Evolutionary conservation across 2,329 filamentous ascomycete genomes (phyloP), one percentile per base, ranked within the genome.

Genomic region (Corynespora cassiicola): DNA sequence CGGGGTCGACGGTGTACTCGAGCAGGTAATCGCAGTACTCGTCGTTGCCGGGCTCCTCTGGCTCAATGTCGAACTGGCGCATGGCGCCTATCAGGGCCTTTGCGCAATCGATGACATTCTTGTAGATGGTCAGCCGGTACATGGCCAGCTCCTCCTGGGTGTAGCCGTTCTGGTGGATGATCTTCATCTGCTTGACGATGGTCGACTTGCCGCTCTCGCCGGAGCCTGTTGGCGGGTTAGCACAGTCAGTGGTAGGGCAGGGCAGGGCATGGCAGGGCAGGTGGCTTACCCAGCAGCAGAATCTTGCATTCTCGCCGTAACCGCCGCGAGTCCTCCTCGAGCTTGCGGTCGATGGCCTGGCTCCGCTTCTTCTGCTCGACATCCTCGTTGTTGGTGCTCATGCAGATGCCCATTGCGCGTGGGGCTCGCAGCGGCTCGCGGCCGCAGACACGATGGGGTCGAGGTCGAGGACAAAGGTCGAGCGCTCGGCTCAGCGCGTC

Each of bases 171-270:
- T 97, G 87, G 66, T 99, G 94, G 64, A 99, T 97, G 59, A 99
- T 99, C 75, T 97, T 99, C 94, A 99, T 99, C 78, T 99, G 94
- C 73, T 99, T 99, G 56, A 99, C 94, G 61, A 99, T 97, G 7
- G 94, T 99, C 42, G 94, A 97, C 74, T 99, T 99, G 56, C 94
- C 94, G 72, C 92, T 97, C 76, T 99, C 94, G 53, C 94, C 94
- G 52, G 94, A 97, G 53, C 94, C 94, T 96, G 68, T 31, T 33
- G 20, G 39, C 36, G 27, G 27, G 57, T 68, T 66, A 69, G 63
- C 56, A 39, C n/a, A 17, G 21, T 15, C 17, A 19, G 21, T 14
- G 8, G 23, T 16, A 35, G n/a, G n/a, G n/a, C n/a, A 15, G 18
- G 15, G 17, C 39, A 14, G 32, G 19, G 24, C 14, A n/a, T 20